These are phyloP conservation scores for Sergeia podlipaevii DNA, from an alignment of 208 protist species.

Conservation along the genomic window DNA sequence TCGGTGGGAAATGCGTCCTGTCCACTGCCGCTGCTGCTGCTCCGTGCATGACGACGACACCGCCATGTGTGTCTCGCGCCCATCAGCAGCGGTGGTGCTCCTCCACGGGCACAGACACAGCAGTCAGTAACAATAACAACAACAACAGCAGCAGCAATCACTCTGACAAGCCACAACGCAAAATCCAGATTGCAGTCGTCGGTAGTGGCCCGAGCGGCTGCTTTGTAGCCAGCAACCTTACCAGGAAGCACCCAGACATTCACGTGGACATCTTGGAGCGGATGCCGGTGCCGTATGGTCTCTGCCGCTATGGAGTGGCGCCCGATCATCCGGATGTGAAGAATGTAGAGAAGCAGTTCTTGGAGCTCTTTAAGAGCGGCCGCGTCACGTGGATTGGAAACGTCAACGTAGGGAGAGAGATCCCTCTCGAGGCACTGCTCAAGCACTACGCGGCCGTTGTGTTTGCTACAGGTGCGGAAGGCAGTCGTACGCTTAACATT, in stretches of 20 bases:
- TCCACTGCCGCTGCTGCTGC: not conserved
- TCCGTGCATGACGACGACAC: not conserved
- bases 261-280: constrained; percentile 94
- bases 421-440: constrained; percentile 69
- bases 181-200: constrained; percentile 90
- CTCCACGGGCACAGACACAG: not conserved
- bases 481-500: constrained; percentile 62
- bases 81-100: not conserved
- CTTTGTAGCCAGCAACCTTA: constrained; percentile 90
- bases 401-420: constrained; percentile 79
- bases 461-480: constrained; percentile 89
- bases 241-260: constrained; percentile 60
- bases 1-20: no score
- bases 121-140: not conserved
- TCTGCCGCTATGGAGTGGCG: constrained; percentile 96
- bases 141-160: not conserved
- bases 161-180: constrained; percentile 9
- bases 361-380: constrained; percentile 69
- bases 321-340: constrained; percentile 98
- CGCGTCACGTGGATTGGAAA: constrained; percentile 93
- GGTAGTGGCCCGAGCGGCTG: constrained; percentile 95
- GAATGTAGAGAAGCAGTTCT: constrained; percentile 91
- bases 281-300: constrained; percentile 94
- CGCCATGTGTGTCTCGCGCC: not conserved
- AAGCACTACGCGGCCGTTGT: constrained; percentile 92